A percentile compares a stretch with the other conserved stretches of the same genome.
These are phyloP conservation scores for Monilinia fructigena DNA, from an alignment of 2,329 filamentous ascomycete genomes.

Conservation along the genomic window DNA sequence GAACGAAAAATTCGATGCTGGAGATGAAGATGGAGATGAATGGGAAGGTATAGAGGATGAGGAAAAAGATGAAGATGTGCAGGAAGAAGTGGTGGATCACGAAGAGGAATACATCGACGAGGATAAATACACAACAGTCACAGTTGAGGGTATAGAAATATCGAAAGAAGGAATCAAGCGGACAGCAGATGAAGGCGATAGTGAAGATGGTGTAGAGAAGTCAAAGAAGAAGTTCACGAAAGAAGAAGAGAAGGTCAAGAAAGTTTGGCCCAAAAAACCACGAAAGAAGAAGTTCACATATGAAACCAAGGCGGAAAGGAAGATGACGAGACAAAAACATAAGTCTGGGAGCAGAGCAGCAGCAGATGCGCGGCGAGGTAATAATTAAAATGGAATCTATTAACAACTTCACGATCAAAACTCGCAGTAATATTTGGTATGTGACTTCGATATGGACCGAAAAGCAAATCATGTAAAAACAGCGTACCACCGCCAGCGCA, in stretches of 20 bases:
- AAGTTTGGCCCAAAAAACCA: slow-evolving; percentile 61
- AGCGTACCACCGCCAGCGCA: slow-evolving; percentile 35
- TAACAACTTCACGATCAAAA: slow-evolving; percentile 25
- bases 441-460: slow-evolving; percentile 33
- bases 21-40: slow-evolving; percentile 41
- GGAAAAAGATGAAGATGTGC: slow-evolving; percentile 56
- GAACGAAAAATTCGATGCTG: slow-evolving; percentile 38
- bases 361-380: slow-evolving; percentile 39
- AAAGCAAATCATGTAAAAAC: slow-evolving; percentile 33
- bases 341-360: slow-evolving; percentile 59
- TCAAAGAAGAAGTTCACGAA: slow-evolving; percentile 39
- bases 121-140: slow-evolving; percentile 93
- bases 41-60: slow-evolving; percentile 46
- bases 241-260: slow-evolving; percentile 40
- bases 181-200: slow-evolving; percentile 43
- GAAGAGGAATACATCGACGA: slow-evolving; percentile 97
- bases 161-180: slow-evolving; percentile 70
- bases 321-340: slow-evolving; percentile 68
- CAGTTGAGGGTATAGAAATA: slow-evolving; percentile 82
- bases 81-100: slow-evolving; percentile 58
- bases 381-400: slow-evolving; percentile 30
- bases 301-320: slow-evolving; percentile 82
- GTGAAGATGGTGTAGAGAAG: slow-evolving; percentile 40
- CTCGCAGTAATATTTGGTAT: slow-evolving; percentile 27
- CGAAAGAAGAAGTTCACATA: slow-evolving; percentile 93